Evolutionary conservation across 768 basidiomycete species (phyloP).

Genomic region (Leccinum longicurvipes): DNA sequence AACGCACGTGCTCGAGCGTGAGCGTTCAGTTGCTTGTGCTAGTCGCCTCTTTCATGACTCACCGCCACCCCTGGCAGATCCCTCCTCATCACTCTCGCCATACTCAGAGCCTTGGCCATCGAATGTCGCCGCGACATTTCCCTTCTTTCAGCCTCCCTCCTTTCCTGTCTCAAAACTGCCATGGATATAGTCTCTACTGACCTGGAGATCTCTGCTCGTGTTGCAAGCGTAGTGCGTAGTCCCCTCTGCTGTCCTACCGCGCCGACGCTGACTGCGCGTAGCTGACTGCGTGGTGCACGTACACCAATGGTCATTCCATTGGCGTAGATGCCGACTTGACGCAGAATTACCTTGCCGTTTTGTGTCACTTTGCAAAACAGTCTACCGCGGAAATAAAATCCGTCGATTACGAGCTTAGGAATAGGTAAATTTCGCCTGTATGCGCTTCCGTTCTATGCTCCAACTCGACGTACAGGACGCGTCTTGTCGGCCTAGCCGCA

Average conservation of each 20-base stretch:
- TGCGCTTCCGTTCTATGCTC: neutral
- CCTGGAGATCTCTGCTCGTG: conserved; percentile 71
- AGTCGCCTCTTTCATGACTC: too few species aligned
- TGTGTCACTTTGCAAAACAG: conserved; percentile 62
- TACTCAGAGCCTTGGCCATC: conserved; percentile 75
- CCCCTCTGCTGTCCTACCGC: neutral
- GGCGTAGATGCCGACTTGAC: conserved; percentile 73
- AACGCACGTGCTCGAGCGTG: too few species aligned
- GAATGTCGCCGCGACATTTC: conserved; percentile 86
- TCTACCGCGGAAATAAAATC: conserved; percentile 47
- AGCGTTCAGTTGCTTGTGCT: too few species aligned
- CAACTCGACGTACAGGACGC: conserved; percentile 48
- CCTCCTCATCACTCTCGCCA: conserved; percentile 78
- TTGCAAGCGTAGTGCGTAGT: conserved; percentile 72
- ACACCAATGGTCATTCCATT: conserved; percentile 80
- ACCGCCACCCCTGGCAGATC: conserved; percentile 40
- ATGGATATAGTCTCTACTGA: conserved; percentile 57
- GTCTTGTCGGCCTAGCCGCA: conserved; percentile 83
- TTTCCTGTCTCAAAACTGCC: conserved; percentile 60
- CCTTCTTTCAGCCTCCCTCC: conserved; percentile 66
- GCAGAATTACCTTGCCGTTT: conserved; percentile 62
- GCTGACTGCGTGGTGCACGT: conserved; percentile 93
- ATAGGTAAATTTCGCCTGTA: conserved; percentile 49
- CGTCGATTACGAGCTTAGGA: conserved; percentile 66
- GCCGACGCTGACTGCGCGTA: conserved; percentile 27